phyloP scores from a whole-genome alignment of 1,139 yeast genomes.

The Scheffersomyces segobiensis region DNA sequence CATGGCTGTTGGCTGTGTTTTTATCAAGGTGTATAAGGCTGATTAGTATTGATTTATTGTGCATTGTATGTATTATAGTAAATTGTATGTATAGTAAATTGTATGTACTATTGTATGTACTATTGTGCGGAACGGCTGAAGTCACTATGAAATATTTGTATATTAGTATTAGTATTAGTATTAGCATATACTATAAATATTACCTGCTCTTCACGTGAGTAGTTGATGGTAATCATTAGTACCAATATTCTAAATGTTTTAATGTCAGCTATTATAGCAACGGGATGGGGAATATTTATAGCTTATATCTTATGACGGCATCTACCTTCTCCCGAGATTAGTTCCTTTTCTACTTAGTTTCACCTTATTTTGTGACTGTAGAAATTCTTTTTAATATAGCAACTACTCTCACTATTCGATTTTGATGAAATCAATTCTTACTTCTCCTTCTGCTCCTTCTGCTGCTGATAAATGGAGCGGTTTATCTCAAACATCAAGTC shows the following conservation, averaged over 20 bases:
- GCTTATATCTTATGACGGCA: not conserved
- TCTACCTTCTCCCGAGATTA: not conserved
- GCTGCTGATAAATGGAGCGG: constrained; percentile 18
- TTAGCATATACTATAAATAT: not conserved
- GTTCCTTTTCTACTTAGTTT: not conserved
- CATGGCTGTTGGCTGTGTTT: not conserved
- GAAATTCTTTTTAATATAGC: not conserved
- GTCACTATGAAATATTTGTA: not conserved
- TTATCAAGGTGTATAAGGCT: not conserved
- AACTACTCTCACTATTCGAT: not conserved
- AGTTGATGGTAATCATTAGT: not conserved
- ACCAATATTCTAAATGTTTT: not conserved
- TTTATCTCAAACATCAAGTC: constrained; percentile 22
- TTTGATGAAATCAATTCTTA: not conserved
- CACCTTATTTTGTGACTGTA: not conserved
- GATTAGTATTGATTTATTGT: not conserved
- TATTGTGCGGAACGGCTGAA: not conserved
- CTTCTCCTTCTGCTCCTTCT: constrained; percentile 1
- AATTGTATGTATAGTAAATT: no score
- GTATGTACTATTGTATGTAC: not conserved
- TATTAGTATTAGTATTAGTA: no score
- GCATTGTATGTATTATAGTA: not conserved
- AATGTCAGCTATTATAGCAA: not conserved
- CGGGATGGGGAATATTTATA: not conserved
- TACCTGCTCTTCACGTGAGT: not conserved